Evolutionary conservation across 23 red algal species (phyloP).

Genomic region (Gracilaria vermiculophylla): DNA sequence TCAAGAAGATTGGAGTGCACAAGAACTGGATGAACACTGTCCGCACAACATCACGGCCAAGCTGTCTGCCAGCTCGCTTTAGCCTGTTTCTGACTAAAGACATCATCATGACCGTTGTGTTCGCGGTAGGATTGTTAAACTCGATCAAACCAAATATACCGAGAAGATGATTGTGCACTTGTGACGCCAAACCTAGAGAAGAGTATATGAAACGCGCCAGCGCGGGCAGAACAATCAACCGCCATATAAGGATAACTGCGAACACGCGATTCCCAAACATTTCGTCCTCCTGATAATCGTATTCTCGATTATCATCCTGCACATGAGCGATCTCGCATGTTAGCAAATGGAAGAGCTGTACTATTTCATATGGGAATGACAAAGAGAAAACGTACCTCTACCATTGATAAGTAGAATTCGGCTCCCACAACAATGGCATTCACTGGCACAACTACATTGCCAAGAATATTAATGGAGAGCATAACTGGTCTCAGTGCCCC

Average conservation of each 20-base stretch:
- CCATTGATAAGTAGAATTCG: constrained; percentile 2
- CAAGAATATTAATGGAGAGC: constrained; percentile 40
- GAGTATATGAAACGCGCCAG: not conserved
- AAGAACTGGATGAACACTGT: constrained; percentile 28
- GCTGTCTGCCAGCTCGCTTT: not conserved
- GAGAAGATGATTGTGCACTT: not conserved
- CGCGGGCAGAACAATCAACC: constrained; percentile 7
- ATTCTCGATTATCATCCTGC: not conserved
- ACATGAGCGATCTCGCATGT: not conserved
- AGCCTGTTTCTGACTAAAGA: not conserved
- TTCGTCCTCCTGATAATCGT: constrained; percentile 1
- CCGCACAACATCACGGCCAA: not conserved
- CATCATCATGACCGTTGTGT: constrained; percentile 49
- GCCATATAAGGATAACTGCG: not conserved
- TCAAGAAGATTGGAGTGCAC: constrained; percentile 29
- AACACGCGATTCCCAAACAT: constrained; percentile 9
- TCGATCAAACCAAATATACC: constrained; percentile 31
- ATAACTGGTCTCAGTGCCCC: constrained; percentile 14
- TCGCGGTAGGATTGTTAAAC: constrained; percentile 45
- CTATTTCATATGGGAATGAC: not conserved
- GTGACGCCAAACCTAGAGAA: not conserved
- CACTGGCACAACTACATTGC: constrained; percentile 36
- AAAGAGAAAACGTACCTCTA: not conserved
- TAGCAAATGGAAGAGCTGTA: not conserved
- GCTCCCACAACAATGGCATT: constrained; percentile 34